Percentiles rank a stretch among this genome's conserved stretches.
Conservation (phyloP, 108 stramenopile genomes). For the Cyclotella kingstonii region DNA sequence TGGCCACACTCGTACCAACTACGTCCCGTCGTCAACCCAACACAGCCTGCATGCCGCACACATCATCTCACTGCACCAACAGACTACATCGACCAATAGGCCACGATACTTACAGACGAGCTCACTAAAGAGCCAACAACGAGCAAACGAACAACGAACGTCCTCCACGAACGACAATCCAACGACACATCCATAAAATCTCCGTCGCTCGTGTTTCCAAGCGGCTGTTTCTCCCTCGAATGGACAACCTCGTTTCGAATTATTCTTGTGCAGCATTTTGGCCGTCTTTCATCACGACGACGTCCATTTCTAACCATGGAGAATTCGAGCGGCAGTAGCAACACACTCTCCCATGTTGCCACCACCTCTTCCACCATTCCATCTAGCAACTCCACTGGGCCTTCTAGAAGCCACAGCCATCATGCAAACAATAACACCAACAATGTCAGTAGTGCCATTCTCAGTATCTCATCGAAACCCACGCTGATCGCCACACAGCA, state of each 20-base stretch:
- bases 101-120: no score
- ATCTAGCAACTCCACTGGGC: neutral
- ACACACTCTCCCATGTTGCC: neutral
- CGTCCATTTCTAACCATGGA: neutral
- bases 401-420: neutral
- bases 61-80: no score
- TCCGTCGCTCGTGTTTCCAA: neutral
- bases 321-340: neutral
- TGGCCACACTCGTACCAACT: no score
- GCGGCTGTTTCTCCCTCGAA: neutral
- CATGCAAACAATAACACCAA: neutral
- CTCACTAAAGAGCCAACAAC: no score
- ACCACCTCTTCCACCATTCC: neutral
- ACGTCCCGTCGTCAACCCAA: no score
- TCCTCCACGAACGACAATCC: no score
- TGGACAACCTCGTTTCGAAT: no score
- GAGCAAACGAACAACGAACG: no score
- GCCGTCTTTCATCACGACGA: constrained; percentile 33
- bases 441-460: neutral
- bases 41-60: no score
- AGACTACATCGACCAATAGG: no score
- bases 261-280: no score
- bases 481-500: constrained; percentile 50
- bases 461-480: constrained; percentile 64
- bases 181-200: no score